phyloP scores from a whole-genome alignment of 805 yeast species.

The Ogataea paraovalis region DNA sequence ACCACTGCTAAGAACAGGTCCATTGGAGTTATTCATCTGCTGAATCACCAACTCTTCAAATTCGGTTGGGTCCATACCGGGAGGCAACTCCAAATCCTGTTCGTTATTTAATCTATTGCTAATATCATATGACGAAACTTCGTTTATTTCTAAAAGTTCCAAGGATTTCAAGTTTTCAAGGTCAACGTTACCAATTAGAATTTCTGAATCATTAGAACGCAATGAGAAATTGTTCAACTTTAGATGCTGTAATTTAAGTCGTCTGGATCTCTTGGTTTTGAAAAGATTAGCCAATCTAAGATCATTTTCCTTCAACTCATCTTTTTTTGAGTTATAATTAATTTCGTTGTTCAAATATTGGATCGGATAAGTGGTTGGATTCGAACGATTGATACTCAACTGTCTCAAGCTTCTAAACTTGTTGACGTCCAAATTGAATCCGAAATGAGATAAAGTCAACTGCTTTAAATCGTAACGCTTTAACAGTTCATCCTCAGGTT shows the following conservation, averaged over 20 bases:
- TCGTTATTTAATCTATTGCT: not conserved
- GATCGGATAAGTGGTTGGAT: constrained; percentile 11
- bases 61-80: constrained; percentile 10
- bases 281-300: constrained; percentile 5
- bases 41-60: constrained; percentile 10
- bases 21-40: not conserved
- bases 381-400: constrained; percentile 11
- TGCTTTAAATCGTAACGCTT: constrained; percentile 5
- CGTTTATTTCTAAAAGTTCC: constrained; percentile 18
- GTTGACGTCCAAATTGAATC: constrained; percentile 2
- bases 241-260: constrained; percentile 13
- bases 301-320: constrained; percentile 2
- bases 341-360: constrained; percentile 6
- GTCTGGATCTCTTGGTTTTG: not conserved
- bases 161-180: constrained; percentile 14
- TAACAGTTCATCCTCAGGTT: not conserved
- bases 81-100: constrained; percentile 13
- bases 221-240: constrained; percentile 15
- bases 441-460: constrained; percentile 3
- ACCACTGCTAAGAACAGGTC: not conserved
- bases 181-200: constrained; percentile 11
- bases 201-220: constrained; percentile 9
- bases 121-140: constrained; percentile 1
- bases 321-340: constrained; percentile 6
- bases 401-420: constrained; percentile 9